phyloP scores from a whole-genome alignment of 331 rosid genomes.

The Pyracantha coccinea region DNA sequence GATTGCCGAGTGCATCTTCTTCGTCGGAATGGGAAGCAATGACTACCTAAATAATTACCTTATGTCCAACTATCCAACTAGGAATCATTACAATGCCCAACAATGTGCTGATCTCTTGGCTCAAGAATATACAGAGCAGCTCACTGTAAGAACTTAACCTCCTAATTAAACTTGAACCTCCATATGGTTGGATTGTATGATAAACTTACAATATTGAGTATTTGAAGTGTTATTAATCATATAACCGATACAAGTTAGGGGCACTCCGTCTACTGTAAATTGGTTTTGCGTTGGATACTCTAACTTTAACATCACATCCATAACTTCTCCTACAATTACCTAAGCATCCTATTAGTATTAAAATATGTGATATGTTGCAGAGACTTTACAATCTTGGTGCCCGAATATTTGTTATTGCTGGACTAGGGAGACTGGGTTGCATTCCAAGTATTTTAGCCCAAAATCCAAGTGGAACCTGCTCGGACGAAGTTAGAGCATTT shows the following conservation, averaged over 20 bases:
- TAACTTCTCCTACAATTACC: neutral
- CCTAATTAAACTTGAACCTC: too few relatives aligned
- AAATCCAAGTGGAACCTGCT: conserved; percentile 51
- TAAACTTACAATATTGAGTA: too few relatives aligned
- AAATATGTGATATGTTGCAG: conserved; percentile 21
- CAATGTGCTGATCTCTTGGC: conserved; percentile 71
- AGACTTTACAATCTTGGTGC: conserved; percentile 85
- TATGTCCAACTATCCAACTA: conserved; percentile 78
- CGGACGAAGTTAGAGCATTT: conserved; percentile 62
- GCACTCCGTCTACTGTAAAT: neutral
- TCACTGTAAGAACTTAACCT: conserved; percentile 41
- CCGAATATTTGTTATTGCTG: conserved; percentile 59
- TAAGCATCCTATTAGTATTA: neutral
- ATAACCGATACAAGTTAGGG: neutral
- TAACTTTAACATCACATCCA: too few relatives aligned
- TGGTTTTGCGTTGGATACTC: neutral
- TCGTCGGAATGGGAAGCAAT: conserved; percentile 92
- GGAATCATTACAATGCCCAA: conserved; percentile 47
- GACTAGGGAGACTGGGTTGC: conserved; percentile 76
- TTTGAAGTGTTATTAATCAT: neutral
- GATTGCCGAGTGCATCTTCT: conserved; percentile 54
- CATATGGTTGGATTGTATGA: neutral
- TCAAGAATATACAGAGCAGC: conserved; percentile 46
- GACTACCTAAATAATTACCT: conserved; percentile 90
- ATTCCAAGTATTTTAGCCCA: conserved; percentile 81